phyloP scores from a whole-genome alignment of 1,284 basidiomycete genomes.

The Fomitopsis schrenkii region DNA sequence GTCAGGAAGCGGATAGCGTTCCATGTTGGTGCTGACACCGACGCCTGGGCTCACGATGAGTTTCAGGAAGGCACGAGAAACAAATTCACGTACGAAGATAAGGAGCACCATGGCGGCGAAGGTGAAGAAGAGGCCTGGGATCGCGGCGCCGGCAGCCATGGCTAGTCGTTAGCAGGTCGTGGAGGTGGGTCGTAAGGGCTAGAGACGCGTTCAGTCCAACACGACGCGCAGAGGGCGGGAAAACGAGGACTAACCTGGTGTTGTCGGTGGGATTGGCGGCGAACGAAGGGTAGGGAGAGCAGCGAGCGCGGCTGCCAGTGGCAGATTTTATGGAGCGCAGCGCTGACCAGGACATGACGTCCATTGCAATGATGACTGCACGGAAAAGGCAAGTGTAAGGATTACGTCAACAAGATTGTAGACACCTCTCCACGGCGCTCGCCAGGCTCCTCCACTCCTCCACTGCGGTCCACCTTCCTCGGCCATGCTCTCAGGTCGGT shows the following conservation, averaged over 20 bases:
- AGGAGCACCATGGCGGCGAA: conserved; percentile 66
- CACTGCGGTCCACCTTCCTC: not conserved
- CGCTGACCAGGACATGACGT: not conserved
- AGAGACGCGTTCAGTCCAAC: conserved; percentile 3
- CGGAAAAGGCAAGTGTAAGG: not conserved
- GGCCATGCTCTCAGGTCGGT: not conserved
- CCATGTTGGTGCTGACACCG: conserved; percentile 72
- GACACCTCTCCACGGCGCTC: not conserved
- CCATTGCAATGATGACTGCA: not conserved
- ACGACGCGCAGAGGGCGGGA: not conserved
- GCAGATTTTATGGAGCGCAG: not conserved
- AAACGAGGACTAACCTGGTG: conserved; percentile 4
- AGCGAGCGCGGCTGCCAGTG: not conserved
- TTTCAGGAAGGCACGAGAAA: not conserved
- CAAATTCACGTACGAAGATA: conserved; percentile 48
- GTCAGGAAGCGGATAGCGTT: conserved; percentile 64
- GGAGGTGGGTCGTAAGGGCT: conserved; percentile 14
- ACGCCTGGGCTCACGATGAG: conserved; percentile 36
- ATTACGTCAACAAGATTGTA: not conserved
- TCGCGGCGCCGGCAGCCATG: conserved; percentile 37
- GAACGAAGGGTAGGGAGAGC: not conserved
- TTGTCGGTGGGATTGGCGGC: not conserved
- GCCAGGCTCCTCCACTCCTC: not conserved
- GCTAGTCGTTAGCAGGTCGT: conserved; percentile 9
- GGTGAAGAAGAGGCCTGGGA: conserved; percentile 46